These are phyloP conservation scores for Fusarium sp. DNA, from an alignment of 2,329 filamentous ascomycete genomes.

Conservation along the genomic window DNA sequence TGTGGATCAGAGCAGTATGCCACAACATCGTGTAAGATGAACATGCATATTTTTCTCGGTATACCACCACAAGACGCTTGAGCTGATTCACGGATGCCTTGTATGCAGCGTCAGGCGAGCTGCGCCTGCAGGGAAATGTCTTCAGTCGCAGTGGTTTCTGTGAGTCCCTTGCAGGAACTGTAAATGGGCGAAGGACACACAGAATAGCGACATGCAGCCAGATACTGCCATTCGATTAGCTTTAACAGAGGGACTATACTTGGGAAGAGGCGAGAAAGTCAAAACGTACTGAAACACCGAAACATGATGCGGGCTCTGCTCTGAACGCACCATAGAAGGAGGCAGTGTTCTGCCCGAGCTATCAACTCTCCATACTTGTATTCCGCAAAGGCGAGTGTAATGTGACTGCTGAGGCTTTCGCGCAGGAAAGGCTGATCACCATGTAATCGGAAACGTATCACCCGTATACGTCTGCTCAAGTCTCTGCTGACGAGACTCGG, in stretches of 20 bases:
- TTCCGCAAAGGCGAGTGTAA: constrained; percentile 45
- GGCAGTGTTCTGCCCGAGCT: constrained; percentile 50
- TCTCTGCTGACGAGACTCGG: background rate
- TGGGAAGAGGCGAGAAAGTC: background rate
- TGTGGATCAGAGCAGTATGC: constrained; percentile 52
- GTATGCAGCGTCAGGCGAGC: constrained; percentile 45
- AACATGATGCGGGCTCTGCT: constrained; percentile 47
- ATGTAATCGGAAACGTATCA: constrained; percentile 44
- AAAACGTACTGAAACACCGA: constrained; percentile 50
- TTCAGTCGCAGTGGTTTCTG: constrained; percentile 1
- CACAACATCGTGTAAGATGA: constrained; percentile 52
- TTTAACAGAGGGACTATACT: background rate
- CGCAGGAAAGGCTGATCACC: constrained; percentile 25
- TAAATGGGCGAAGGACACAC: constrained; percentile 46
- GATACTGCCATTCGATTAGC: constrained; percentile 45
- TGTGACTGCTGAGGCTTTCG: constrained; percentile 1
- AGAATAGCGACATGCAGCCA: constrained; percentile 52
- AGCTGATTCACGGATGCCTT: constrained; percentile 50
- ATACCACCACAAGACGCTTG: constrained; percentile 50
- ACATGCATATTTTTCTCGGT: constrained; percentile 45
- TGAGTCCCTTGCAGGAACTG: background rate
- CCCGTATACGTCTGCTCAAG: constrained; percentile 35
- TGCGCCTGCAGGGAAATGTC: constrained; percentile 44
- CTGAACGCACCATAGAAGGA: constrained; percentile 33
- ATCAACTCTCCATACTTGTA: constrained; percentile 52